Percentiles rank a stretch among this genome's conserved stretches.
Conservation (phyloP, 805 yeast genomes). For the Wilhelminamyces savonicus region DNA sequence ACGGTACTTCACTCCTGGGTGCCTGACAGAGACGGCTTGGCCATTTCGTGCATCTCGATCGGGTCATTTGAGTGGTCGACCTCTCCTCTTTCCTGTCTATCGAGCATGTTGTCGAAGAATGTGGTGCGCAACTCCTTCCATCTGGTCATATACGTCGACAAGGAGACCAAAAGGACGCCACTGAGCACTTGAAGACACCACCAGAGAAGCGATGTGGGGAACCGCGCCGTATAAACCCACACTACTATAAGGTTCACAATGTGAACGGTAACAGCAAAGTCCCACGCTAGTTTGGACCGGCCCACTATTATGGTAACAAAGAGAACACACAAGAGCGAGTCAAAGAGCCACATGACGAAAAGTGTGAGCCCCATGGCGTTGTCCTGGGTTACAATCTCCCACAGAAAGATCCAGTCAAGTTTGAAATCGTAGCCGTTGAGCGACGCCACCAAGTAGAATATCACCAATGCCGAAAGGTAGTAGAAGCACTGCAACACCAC, state of each 20-base stretch:
- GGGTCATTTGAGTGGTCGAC: too few species aligned
- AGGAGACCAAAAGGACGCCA: conserved; percentile 58
- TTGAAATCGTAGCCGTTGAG: conserved; percentile 68
- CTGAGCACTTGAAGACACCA: conserved; percentile 74
- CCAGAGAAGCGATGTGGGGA: conserved; percentile 77
- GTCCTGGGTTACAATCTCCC: conserved; percentile 67
- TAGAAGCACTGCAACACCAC: conserved; percentile 71
- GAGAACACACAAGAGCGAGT: conserved; percentile 74
- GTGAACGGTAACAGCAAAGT: conserved; percentile 91
- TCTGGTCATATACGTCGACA: conserved; percentile 86
- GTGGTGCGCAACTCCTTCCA: conserved; percentile 90
- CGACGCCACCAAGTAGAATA: conserved; percentile 60
- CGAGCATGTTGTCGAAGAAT: conserved; percentile 79
- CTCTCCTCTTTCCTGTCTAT: too few species aligned
- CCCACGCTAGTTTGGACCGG: conserved; percentile 90
- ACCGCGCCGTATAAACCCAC: conserved; percentile 54
- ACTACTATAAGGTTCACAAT: conserved; percentile 68
- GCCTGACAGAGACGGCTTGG: too few species aligned
- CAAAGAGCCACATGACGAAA: conserved; percentile 73
- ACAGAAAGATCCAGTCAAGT: conserved; percentile 69
- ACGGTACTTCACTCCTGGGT: too few species aligned
- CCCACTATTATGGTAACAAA: conserved; percentile 87
- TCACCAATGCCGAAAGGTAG: conserved; percentile 62
- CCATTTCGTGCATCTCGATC: too few species aligned
- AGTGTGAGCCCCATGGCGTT: conserved; percentile 78